phyloP scores from a whole-genome alignment of 495 filamentous ascomycete genomes.

The Aspergillus nanangensis region DNA sequence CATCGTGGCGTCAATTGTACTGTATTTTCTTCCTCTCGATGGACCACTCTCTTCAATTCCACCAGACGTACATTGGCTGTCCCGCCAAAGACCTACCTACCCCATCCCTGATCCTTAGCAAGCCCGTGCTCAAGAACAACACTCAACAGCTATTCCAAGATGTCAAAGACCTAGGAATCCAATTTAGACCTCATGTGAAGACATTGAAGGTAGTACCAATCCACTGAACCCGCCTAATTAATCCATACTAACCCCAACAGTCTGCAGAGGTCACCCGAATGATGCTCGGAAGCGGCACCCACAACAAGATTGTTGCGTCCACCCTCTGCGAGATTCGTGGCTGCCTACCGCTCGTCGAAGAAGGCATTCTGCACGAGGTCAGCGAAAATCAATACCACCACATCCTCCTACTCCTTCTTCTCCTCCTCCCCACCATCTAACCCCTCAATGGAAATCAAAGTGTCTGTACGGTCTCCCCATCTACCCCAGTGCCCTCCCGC shows the following conservation, averaged over 20 bases:
- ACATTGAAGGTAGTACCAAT: conserved; percentile 25
- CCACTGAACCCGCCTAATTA: neutral
- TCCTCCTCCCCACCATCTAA: neutral
- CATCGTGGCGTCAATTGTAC: too few species aligned
- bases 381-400: too few species aligned
- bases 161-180: conserved; percentile 26
- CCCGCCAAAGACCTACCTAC: conserved; percentile 24
- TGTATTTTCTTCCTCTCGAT: conserved; percentile 17
- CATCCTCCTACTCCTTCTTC: neutral
- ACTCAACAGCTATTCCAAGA: conserved; percentile 23
- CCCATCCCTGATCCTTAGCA: conserved; percentile 28
- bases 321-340: conserved; percentile 29
- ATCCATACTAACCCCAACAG: conserved; percentile 9
- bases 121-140: conserved; percentile 26
- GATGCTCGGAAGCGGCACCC: conserved; percentile 26
- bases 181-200: conserved; percentile 33
- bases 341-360: conserved; percentile 22
- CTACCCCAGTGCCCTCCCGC: conserved; percentile 22
- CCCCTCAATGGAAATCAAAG: conserved; percentile 7
- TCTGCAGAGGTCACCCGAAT: conserved; percentile 26
- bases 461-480: conserved; percentile 31
- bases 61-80: conserved; percentile 24
- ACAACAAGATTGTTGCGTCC: conserved; percentile 30
- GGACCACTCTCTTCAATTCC: conserved; percentile 22
- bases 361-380: conserved; percentile 32